phyloP scores from a whole-genome alignment of 345 rosid species.

The Salix koriyanagi region DNA sequence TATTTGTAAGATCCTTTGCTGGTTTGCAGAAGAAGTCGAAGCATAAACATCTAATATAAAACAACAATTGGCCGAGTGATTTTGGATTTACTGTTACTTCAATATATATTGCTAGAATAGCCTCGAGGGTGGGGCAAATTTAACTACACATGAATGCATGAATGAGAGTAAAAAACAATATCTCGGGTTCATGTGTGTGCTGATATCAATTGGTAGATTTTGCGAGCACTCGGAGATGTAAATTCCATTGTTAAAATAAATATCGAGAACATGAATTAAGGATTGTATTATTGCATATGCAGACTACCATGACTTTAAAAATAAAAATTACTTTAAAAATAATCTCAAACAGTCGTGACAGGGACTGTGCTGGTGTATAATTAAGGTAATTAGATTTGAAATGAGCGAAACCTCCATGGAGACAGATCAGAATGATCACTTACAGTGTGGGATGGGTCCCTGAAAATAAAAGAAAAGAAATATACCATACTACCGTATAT shows the following conservation, averaged over 20 bases:
- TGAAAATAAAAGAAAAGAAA: not conserved
- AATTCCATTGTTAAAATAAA: no score
- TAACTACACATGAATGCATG: not conserved
- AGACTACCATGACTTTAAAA: not conserved
- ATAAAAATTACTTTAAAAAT: no score
- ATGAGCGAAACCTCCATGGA: not conserved
- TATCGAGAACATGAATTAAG: not conserved
- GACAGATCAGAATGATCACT: slow-evolving; percentile 2
- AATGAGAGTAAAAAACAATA: not conserved
- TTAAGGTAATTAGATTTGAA: not conserved
- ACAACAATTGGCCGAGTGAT: slow-evolving; percentile 6
- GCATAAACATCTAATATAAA: slow-evolving; percentile 1
- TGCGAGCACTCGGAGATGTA: no score
- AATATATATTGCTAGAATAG: not conserved
- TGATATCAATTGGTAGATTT: no score
- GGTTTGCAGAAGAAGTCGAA: slow-evolving; percentile 15
- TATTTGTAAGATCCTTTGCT: not conserved
- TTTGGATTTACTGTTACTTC: slow-evolving; percentile 8
- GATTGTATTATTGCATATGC: not conserved
- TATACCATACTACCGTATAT: not conserved
- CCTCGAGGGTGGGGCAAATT: slow-evolving; percentile 9
- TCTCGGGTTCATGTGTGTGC: no score
- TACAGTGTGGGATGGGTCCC: not conserved
- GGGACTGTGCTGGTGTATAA: no score
- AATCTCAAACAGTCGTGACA: no score